Evolutionary conservation across 371 early-diverging fungal species (phyloP).

Genomic region (Mortierella sp.): DNA sequence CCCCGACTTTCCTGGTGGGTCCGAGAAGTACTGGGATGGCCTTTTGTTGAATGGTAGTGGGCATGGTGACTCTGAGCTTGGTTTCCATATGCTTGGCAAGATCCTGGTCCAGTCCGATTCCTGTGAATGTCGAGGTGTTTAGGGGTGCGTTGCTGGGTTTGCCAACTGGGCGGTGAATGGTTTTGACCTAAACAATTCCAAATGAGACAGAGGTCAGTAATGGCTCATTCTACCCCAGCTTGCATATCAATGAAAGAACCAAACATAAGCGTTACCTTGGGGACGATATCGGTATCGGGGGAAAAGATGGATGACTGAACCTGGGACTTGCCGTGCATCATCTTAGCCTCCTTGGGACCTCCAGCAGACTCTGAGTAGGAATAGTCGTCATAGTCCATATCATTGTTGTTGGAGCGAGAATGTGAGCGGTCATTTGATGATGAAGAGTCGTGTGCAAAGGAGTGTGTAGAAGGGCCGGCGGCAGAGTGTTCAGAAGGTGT

Average conservation of each 20-base stretch:
- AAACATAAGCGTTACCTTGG: slow-evolving; percentile 24
- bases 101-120: slow-evolving; percentile 81
- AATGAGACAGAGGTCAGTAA: neutral
- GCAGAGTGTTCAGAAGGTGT: slow-evolving; percentile 13
- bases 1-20: slow-evolving; percentile 58
- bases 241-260: neutral
- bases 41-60: slow-evolving; percentile 83
- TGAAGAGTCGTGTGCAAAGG: slow-evolving; percentile 19
- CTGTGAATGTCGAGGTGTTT: slow-evolving; percentile 73
- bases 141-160: slow-evolving; percentile 71
- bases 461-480: slow-evolving; percentile 18
- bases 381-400: slow-evolving; percentile 28
- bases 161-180: slow-evolving; percentile 49
- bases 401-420: slow-evolving; percentile 25
- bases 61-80: slow-evolving; percentile 75
- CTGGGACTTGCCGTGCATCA: slow-evolving; percentile 67
- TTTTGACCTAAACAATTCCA: slow-evolving; percentile 47
- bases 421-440: slow-evolving; percentile 17
- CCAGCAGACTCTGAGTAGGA: slow-evolving; percentile 18
- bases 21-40: slow-evolving; percentile 75
- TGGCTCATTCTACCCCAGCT: neutral
- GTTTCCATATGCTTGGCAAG: slow-evolving; percentile 71
- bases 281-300: slow-evolving; percentile 64
- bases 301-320: slow-evolving; percentile 72
- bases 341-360: slow-evolving; percentile 56